Evolutionary conservation across 257 asterid species (phyloP), one percentile per base, ranked within the genome.

Genomic region (Phtheirospermum japonicum): DNA sequence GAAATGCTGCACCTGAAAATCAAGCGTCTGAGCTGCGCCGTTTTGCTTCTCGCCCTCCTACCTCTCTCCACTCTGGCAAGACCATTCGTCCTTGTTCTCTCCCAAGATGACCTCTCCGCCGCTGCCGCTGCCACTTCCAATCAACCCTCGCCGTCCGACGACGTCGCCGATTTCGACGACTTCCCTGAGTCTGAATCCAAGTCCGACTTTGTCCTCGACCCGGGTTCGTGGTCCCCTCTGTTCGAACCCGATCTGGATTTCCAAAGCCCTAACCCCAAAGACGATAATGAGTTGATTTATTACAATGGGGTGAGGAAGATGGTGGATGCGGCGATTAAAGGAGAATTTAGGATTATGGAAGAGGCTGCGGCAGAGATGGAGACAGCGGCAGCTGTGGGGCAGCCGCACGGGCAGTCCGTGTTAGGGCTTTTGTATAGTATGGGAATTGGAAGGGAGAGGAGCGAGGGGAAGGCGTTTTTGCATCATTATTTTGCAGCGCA

Each of bases 151-250:
- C 48, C 70, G 52, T 6, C 63, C 42, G 79, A 73, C 52, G 88
- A 78, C 53, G 61, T 67, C 23, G 20, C 95, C 70, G 97, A 82
- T 68, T 85, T 81, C 79, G 97, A 92, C 66, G 97, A 93, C 42
- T 85, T 89, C 62, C 81, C 84, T 0, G 94, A 83, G 53, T 70
- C 91, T 33, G 87, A 79, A 6, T 77, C 95, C 30, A 80, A 80
- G 67, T 84, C 97, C 23, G 99, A 89, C 66, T 78, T 71, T 36
- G 71, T 79, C 8, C 82, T 89, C 30, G 99, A 93, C 71, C 96
- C 97, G 14, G 99, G 99, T 0, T 93, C 99, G 1, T 93, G 99
- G 99, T 80, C 95, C 63, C 96, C 95, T 1, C 74, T 93, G 10
- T 87, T 93, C 67, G 95, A 89, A 34, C 89, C 94, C 14, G 81